Base-by-base conservation (phyloP, 164 flowering plant species). In the Piper betle region DNA sequence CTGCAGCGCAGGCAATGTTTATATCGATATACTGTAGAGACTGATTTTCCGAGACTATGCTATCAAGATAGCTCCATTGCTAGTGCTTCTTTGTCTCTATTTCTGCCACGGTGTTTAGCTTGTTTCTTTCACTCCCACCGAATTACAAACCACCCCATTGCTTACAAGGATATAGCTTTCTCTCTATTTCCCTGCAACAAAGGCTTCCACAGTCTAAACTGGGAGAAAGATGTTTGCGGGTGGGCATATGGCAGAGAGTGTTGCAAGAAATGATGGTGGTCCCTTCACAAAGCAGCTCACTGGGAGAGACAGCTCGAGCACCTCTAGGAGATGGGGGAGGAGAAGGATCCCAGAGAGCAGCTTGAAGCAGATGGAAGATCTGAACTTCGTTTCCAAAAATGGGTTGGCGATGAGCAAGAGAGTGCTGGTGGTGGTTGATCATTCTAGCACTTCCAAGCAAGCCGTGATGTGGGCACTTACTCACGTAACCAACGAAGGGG, bases 401-500 rank as follows among this genome's bases (percentile, higher is more conserved):
- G 75, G 78, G 53, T 10, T 70, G 65, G 65, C 58, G 41, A 55
- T 75, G 80, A 83, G 76, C 84, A 91, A 88, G 74, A 86, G 94
- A 66, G 94, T 88, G 61, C 86, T 91, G 85, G 94, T 86, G 18
- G 82, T 88, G 48, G 86, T 84, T 42, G 94, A 91, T 74, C 69
- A 84, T 0, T 65, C 82, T 4, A 71, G 84, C 9, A 69, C 76
- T 59, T 75, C 96, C 1, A 86, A 81, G 69, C 88, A 86, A 76
- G 96, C 94, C 0, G 80, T 91, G 94, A 80, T 88, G 82, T 91
- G 96, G 96, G 96, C 97, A 5, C 79, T 88, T 10, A 86, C 96
- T 6, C 97, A 91, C 80, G 80, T 88, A 3, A 65, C 87, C 9
- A 85, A 91, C 67, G 81, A 82, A 66, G 94, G 90, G 60, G 97